These are phyloP conservation scores for Silene vulgaris DNA, from an alignment of 179 eudicot genomes.

Conservation along the genomic window DNA sequence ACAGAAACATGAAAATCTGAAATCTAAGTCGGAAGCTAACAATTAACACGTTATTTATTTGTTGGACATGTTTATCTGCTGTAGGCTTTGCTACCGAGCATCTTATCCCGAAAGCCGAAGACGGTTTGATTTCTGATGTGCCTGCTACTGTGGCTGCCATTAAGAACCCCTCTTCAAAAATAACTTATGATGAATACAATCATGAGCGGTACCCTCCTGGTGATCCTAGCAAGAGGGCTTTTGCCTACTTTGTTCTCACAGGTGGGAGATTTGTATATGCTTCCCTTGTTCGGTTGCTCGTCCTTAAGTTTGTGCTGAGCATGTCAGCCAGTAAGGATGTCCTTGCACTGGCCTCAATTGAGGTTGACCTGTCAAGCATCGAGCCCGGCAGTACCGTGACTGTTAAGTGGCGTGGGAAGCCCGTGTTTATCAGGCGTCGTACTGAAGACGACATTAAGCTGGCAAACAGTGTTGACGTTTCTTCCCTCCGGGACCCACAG, in stretches of 20 bases:
- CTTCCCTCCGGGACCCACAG: conserved; percentile 67
- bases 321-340: conserved; percentile 80
- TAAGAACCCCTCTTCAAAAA: conserved; percentile 40
- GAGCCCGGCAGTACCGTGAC: conserved; percentile 63
- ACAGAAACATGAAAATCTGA: background rate
- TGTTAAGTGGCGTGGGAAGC: conserved; percentile 84
- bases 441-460: conserved; percentile 57
- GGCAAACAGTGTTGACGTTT: conserved; percentile 55
- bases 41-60: background rate
- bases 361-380: conserved; percentile 67
- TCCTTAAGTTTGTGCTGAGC: conserved; percentile 64
- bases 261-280: conserved; percentile 75
- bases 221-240: conserved; percentile 69
- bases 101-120: conserved; percentile 32
- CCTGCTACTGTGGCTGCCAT: conserved; percentile 64
- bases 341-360: conserved; percentile 66
- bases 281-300: conserved; percentile 53
- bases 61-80: background rate
- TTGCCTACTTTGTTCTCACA: conserved; percentile 62
- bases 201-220: conserved; percentile 59
- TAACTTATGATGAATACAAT: conserved; percentile 39
- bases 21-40: background rate
- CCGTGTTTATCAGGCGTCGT: conserved; percentile 67
- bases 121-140: conserved; percentile 28
- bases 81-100: conserved; percentile 41